Conservation (phyloP, 2,329 filamentous ascomycete species). For the Leptosphaerulina australis region DNA sequence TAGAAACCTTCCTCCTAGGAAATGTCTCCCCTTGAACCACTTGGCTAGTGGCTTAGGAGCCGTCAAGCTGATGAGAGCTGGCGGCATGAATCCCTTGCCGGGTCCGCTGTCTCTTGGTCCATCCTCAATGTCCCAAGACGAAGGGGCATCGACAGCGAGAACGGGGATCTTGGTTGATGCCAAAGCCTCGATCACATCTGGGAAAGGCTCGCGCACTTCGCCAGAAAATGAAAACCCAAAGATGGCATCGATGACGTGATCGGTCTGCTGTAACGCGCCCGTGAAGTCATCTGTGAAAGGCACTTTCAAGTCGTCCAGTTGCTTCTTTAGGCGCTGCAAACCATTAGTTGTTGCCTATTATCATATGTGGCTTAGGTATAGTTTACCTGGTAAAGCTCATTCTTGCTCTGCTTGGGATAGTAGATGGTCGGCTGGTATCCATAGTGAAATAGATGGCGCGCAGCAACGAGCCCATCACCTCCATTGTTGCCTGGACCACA, state of each 20-base stretch:
- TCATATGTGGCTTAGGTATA: too few species aligned
- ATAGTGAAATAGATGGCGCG: slow-evolving; percentile 88
- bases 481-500: slow-evolving; percentile 83
- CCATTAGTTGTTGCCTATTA: slow-evolving; percentile 11
- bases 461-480: slow-evolving; percentile 92
- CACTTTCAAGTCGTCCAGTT: slow-evolving; percentile 81
- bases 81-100: slow-evolving; percentile 80
- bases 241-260: slow-evolving; percentile 89
- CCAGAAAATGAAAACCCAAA: slow-evolving; percentile 96
- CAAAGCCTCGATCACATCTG: slow-evolving; percentile 76
- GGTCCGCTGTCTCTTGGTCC: slow-evolving; percentile 80
- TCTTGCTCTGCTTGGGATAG: slow-evolving; percentile 90
- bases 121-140: slow-evolving; percentile 89
- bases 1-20: slow-evolving; percentile 90
- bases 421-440: slow-evolving; percentile 89
- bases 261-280: slow-evolving; percentile 67
- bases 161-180: slow-evolving; percentile 76
- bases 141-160: slow-evolving; percentile 89
- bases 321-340: slow-evolving; percentile 75
- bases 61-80: slow-evolving; percentile 82
- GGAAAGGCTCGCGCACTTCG: slow-evolving; percentile 91
- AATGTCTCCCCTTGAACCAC: slow-evolving; percentile 86
- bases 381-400: slow-evolving; percentile 81
- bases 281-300: slow-evolving; percentile 84
- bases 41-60: slow-evolving; percentile 90